A percentile compares a stretch with the other conserved stretches of the same genome.
Conservation (phyloP, 164 flowering plant species). For the Stephania yunnanensis region DNA sequence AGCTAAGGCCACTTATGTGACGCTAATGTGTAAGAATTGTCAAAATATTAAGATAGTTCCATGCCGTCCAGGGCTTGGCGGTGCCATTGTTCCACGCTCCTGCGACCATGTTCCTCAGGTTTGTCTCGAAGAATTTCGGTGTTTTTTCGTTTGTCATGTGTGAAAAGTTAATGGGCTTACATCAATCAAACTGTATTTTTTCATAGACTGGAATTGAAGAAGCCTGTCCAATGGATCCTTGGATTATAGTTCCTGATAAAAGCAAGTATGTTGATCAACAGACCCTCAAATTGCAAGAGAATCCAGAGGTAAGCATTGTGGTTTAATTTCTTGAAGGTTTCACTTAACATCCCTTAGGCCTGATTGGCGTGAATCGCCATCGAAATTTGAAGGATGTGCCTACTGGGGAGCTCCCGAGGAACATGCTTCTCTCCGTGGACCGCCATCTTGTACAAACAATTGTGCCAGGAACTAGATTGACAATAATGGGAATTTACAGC, state of each 20-base stretch:
- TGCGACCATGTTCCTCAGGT: slow-evolving; percentile 95
- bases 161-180: neutral
- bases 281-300: slow-evolving; percentile 91
- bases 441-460: slow-evolving; percentile 94
- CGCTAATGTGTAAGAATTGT: slow-evolving; percentile 84
- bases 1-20: slow-evolving; percentile 96
- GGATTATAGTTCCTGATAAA: slow-evolving; percentile 91
- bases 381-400: slow-evolving; percentile 78
- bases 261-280: slow-evolving; percentile 99
- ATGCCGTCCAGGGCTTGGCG: slow-evolving; percentile 97
- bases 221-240: slow-evolving; percentile 92
- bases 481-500: slow-evolving; percentile 93
- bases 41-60: slow-evolving; percentile 64
- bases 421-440: slow-evolving; percentile 89
- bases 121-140: neutral
- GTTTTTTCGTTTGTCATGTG: neutral
- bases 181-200: neutral
- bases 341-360: neutral
- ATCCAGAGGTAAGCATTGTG: slow-evolving; percentile 68
- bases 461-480: slow-evolving; percentile 92
- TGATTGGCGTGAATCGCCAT: slow-evolving; percentile 5
- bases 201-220: slow-evolving; percentile 72
- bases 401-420: slow-evolving; percentile 97
- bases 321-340: neutral
- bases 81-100: slow-evolving; percentile 93